Evolutionary conservation across 352 stramenopile species (phyloP).

Genomic region (Phytophthora megakarya): DNA sequence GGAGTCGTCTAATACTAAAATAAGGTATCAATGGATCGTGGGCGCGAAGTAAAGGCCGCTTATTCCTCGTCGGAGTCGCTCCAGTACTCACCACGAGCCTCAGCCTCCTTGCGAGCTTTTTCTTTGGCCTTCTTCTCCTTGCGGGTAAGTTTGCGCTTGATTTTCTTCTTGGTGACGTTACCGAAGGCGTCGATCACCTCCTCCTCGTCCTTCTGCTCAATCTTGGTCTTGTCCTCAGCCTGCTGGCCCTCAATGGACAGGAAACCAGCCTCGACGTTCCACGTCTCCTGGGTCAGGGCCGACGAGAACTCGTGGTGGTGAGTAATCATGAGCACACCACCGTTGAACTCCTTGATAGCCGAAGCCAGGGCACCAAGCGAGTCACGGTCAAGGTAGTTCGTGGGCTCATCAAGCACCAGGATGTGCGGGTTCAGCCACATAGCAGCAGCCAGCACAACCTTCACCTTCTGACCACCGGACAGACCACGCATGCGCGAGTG

Average conservation of each 20-base stretch:
- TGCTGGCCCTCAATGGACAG: conserved; percentile 88
- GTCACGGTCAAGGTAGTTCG: conserved; percentile 97
- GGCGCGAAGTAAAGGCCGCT: conserved; percentile 35
- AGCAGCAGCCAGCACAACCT: conserved; percentile 96
- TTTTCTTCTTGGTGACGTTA: conserved; percentile 87
- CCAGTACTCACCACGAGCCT: conserved; percentile 84
- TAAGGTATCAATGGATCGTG: conserved; percentile 43
- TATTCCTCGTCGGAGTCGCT: conserved; percentile 82
- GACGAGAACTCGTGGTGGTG: conserved; percentile 98
- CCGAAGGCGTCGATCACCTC: conserved; percentile 83
- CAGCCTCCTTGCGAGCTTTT: conserved; percentile 89
- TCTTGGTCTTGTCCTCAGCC: conserved; percentile 89
- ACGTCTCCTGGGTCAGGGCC: conserved; percentile 94
- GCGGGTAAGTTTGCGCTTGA: conserved; percentile 91
- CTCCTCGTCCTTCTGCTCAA: conserved; percentile 90
- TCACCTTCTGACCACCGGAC: conserved; percentile 98
- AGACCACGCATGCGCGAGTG: conserved; percentile 98
- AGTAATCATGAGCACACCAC: conserved; percentile 97
- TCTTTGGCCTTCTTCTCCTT: conserved; percentile 90
- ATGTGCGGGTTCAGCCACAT: conserved; percentile 98
- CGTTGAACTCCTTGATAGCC: conserved; percentile 97
- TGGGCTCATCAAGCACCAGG: conserved; percentile 95
- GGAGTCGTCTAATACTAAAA: conserved; percentile 46
- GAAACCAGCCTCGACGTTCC: conserved; percentile 91
- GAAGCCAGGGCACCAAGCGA: conserved; percentile 95